phyloP scores from a whole-genome alignment of 2,329 filamentous ascomycete genomes.

The Cadophora sp. region DNA sequence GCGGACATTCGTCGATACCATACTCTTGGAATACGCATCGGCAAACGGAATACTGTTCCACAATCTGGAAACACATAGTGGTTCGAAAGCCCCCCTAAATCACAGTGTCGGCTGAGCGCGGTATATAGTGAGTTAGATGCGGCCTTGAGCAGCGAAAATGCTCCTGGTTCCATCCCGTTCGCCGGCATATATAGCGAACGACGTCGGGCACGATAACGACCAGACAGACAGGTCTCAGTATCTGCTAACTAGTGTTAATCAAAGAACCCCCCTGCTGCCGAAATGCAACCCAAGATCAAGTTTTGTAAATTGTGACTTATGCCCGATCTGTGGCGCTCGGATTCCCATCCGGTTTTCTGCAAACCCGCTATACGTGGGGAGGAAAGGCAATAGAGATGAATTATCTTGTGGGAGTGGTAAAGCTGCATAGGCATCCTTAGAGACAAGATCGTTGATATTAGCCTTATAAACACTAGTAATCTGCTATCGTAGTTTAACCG shows the following conservation, averaged over 20 bases:
- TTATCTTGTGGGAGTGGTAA: not conserved
- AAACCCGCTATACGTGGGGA: not conserved
- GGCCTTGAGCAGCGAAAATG: too few species aligned
- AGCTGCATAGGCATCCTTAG: not conserved
- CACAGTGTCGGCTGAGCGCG: not conserved
- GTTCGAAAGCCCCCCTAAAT: not conserved
- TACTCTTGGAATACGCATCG: not conserved
- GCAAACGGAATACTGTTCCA: not conserved
- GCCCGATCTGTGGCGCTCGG: too few species aligned
- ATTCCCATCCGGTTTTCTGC: too few species aligned
- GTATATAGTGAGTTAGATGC: not conserved
- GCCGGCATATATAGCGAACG: too few species aligned
- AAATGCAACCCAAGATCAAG: too few species aligned
- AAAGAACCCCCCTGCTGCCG: too few species aligned
- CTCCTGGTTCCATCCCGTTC: not conserved
- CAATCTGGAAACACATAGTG: not conserved
- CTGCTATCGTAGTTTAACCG: not conserved
- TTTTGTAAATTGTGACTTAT: too few species aligned
- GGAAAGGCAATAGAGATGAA: not conserved
- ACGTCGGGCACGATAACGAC: too few species aligned
- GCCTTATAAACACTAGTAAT: not conserved
- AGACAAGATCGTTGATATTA: constrained; percentile 1
- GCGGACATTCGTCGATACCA: not conserved
- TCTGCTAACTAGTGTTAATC: too few species aligned
- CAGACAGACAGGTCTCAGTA: too few species aligned